These are phyloP conservation scores for Bipolaris oryzae DNA, from an alignment of 2,329 filamentous ascomycete genomes.

Conservation along the genomic window DNA sequence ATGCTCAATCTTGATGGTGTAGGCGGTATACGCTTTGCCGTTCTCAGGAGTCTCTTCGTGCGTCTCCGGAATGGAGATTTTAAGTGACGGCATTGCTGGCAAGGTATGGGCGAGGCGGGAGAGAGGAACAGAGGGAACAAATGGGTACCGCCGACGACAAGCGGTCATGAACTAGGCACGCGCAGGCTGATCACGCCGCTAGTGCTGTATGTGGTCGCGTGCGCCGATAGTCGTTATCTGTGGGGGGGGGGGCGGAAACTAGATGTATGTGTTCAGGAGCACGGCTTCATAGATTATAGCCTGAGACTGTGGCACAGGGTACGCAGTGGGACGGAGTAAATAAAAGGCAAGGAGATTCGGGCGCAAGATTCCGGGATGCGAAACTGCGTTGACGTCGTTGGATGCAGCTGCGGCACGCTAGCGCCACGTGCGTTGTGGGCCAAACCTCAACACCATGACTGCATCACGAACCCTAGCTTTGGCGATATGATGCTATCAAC, in stretches of 20 bases:
- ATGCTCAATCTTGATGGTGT: slow-evolving; percentile 77
- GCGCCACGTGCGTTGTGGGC: slow-evolving; percentile 22
- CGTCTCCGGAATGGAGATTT: slow-evolving; percentile 56
- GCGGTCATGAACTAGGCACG: slow-evolving; percentile 4
- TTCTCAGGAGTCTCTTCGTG: slow-evolving; percentile 57
- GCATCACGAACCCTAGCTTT: neutral
- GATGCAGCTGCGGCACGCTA: slow-evolving; percentile 18
- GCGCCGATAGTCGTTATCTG: neutral
- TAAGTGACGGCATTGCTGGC: slow-evolving; percentile 54
- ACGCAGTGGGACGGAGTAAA: slow-evolving; percentile 1
- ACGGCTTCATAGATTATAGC: neutral
- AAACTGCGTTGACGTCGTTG: slow-evolving; percentile 20
- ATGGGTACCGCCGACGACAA: neutral
- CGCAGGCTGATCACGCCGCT: slow-evolving; percentile 5
- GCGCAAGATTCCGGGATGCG: slow-evolving; percentile 2
- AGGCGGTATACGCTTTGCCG: slow-evolving; percentile 73
- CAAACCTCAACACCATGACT: slow-evolving; percentile 5
- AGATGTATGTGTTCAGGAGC: neutral
- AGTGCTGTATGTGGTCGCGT: slow-evolving; percentile 16
- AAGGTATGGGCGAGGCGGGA: no score
- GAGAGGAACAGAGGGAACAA: neutral
- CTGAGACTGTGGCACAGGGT: neutral
- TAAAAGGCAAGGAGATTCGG: neutral
- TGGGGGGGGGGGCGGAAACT: neutral
- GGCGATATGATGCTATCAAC: neutral